Evolutionary conservation across 345 rosid genomes (phyloP), one percentile per base, ranked within the genome.

Genomic region (Mallotus nudiflorus): DNA sequence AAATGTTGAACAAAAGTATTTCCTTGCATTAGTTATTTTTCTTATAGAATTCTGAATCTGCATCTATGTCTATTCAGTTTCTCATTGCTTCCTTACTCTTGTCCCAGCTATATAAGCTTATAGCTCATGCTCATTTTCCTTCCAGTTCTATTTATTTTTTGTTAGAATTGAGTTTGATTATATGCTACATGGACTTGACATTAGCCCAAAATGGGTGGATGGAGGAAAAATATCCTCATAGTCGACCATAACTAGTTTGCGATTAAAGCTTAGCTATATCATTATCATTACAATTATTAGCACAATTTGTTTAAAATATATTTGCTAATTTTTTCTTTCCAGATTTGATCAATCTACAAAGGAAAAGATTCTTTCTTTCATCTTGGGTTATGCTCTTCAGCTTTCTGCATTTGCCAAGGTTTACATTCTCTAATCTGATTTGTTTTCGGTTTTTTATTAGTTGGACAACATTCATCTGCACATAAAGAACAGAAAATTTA

Each of bases 391-490:
- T 77, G 82, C 84, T 55, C 78, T 86, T 70, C 83, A 83, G 61
- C 85, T 87, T 62, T 85, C 96, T 65, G 75, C 82, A 49, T 82
- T 70, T 83, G 96, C 90, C 52, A 90, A 92, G 99, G 99, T 94
- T 72, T 62, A 68, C 62, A 49, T 52, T 50, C 49, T 62, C 27
- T 28, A n/a, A 37, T 64, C 56, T 65, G 31, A n/a, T 48, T 42
- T 64, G 22, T 9, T 54, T 62, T 55, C 28, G 1, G 5, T 3
- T 16, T 24, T 68, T 12, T 37, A 16, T 10, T 60, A 62, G 66
- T 9, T 11, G 20, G 19, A 27, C 31, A 65, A 25, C 22, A 46
- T 15, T 63, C 54, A 7, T 44, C 12, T 45, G 27, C 4, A 0
- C 10, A 45, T 27, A 27, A 2, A 45, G 16, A 28, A 53, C 51